Base-by-base conservation (phyloP, 257 asterid species). In the Coffea eugenioides region DNA sequence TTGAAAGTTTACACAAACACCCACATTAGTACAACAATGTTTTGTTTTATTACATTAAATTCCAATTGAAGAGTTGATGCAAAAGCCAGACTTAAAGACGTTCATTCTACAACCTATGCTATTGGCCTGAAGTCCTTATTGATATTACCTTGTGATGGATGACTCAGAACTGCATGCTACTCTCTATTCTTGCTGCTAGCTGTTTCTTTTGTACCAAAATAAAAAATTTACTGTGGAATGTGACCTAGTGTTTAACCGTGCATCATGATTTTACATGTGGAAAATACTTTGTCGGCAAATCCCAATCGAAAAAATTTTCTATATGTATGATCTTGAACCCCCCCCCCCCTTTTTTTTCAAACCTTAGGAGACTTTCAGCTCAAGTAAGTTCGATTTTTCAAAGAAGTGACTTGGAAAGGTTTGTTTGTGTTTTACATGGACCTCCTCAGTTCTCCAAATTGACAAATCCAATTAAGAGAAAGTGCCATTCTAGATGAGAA, bases 391-490 rank as follows among this genome's bases (percentile, higher is more conserved):
- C 45, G 43, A 65, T 27, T 65, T 27, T 65, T 31, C 20, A 15
- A 27, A 27, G 5, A 65, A 27, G 70, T 54, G 18, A 74, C 27
- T 8, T 36, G 9, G 69, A 74, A 72, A 56, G 78, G 54, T 25
- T 36, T 7, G 12, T 1, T 36, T 56, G 27, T 72, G 18, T 43
- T 61, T 76, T 76, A 15, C 27, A 64, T 13, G 34, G 72, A 43
- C 25, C 69, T 46, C 25, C 69, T 46, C 15, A 27, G 18, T 25
- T 31, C 5, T 61, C 34, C 21, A 76, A 76, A 64, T 76, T 76
- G 64, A 65, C 64, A 76, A 51, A 76, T 76, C 72, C 46, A 64
- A 16, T 76, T 25, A 52, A 76, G 62, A 62, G 34, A n/a, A 64
- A 45, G 61, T 76, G 67, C 45, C 62, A 36, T 41, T 45, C 45